Percentiles rank a stretch among this genome's conserved stretches.
Evolutionary conservation across 1,139 yeast species (phyloP).

Genomic region (Debaryomyces coudertii): DNA sequence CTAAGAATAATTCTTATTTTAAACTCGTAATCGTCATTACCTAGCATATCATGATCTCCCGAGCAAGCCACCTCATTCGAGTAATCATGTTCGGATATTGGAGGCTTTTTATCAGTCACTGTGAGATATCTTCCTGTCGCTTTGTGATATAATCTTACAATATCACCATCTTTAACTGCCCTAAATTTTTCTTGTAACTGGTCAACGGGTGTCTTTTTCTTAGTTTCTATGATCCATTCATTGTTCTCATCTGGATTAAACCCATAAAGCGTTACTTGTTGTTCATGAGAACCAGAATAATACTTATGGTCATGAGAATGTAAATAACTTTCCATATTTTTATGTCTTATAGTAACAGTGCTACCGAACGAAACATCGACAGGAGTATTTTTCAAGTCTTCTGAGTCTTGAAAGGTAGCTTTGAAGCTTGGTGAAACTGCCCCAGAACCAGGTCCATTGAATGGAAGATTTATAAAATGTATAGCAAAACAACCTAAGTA

Average conservation of each 20-base stretch:
- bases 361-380: conserved; percentile 66
- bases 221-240: conserved; percentile 66
- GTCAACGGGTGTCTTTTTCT: conserved; percentile 34
- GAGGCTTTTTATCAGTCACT: conserved; percentile 66
- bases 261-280: conserved; percentile 68
- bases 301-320: conserved; percentile 66
- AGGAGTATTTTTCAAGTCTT: conserved; percentile 38
- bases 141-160: conserved; percentile 63
- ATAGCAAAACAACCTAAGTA: conserved; percentile 52
- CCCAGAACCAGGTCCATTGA: conserved; percentile 54
- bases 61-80: conserved; percentile 72
- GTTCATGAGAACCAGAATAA: conserved; percentile 58
- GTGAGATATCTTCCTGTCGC: conserved; percentile 61
- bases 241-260: conserved; percentile 56
- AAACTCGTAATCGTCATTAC: conserved; percentile 58
- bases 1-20: conserved; percentile 40
- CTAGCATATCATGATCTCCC: conserved; percentile 53
- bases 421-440: conserved; percentile 62
- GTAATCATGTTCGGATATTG: conserved; percentile 79
- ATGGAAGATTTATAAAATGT: conserved; percentile 53
- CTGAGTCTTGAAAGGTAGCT: conserved; percentile 48
- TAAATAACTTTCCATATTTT: conserved; percentile 62
- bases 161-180: conserved; percentile 52
- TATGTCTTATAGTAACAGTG: conserved; percentile 66
- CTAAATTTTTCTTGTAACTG: conserved; percentile 33